phyloP scores from a whole-genome alignment of 2,329 filamentous ascomycete species.

The Phialocephala sp. region DNA sequence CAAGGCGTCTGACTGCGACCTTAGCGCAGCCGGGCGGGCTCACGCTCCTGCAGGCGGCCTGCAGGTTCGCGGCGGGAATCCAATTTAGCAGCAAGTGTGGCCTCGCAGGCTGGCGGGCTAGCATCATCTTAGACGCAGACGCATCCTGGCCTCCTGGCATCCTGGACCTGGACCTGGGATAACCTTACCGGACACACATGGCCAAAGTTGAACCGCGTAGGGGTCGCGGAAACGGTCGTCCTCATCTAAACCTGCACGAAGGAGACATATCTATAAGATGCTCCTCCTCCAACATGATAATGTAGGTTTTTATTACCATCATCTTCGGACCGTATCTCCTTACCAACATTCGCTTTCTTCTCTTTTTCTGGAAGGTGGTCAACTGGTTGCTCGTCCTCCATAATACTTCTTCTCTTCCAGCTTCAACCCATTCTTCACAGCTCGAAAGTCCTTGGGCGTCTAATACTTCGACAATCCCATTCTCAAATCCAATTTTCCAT shows the following conservation, averaged over 20 bases:
- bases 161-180: neutral
- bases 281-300: constrained; percentile 1
- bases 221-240: constrained; percentile 6
- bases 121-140: neutral
- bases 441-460: neutral
- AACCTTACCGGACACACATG: neutral
- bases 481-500: neutral
- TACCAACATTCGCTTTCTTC: constrained; percentile 2
- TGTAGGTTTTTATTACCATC: neutral
- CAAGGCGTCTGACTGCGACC: neutral
- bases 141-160: neutral
- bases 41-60: neutral
- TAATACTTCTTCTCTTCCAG: constrained; percentile 9
- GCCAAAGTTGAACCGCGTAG: constrained; percentile 1
- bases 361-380: neutral
- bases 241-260: constrained; percentile 7
- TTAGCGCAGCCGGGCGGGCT: neutral
- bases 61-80: neutral
- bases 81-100: constrained; percentile 13
- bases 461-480: constrained; percentile 5
- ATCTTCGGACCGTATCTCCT: constrained; percentile 1
- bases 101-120: neutral
- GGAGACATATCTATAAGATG: constrained; percentile 12
- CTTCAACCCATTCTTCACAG: constrained; percentile 11
- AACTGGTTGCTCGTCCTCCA: constrained; percentile 5